These are phyloP conservation scores for Gaeumannomyces sp. DNA, from an alignment of 2,329 filamentous ascomycete genomes.

Conservation along the genomic window DNA sequence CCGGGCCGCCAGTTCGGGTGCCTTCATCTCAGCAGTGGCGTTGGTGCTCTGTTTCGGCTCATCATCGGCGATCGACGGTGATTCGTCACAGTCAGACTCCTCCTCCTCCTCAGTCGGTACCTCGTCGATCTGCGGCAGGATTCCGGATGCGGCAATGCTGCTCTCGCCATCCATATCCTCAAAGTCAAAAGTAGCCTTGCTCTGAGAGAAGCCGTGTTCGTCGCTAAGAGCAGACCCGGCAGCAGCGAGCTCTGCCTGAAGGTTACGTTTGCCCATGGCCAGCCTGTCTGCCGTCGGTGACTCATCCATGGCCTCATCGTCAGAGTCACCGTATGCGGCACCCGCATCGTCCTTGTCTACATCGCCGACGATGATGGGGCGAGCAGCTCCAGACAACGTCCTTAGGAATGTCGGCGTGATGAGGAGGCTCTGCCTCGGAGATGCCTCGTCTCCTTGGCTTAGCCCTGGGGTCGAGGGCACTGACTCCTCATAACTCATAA, in stretches of 20 bases:
- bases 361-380: background rate
- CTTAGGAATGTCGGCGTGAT: conserved; percentile 19
- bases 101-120: background rate
- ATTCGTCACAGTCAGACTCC: background rate
- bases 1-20: background rate
- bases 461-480: conserved; percentile 25
- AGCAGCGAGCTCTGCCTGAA: background rate
- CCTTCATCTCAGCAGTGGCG: background rate
- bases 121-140: conserved; percentile 1
- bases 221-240: background rate
- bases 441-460: conserved; percentile 23
- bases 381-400: background rate
- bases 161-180: conserved; percentile 1
- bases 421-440: conserved; percentile 24
- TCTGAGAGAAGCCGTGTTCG: conserved; percentile 3
- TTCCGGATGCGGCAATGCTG: background rate
- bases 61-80: background rate
- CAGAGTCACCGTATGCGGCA: background rate
- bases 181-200: conserved; percentile 5
- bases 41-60: background rate
- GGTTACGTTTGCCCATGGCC: background rate
- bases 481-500: conserved; percentile 7
- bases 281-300: background rate
- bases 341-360: background rate
- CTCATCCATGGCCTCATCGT: background rate